These are phyloP conservation scores for Clavariopsis aquatica DNA, from an alignment of 495 filamentous ascomycete genomes.

Conservation along the genomic window DNA sequence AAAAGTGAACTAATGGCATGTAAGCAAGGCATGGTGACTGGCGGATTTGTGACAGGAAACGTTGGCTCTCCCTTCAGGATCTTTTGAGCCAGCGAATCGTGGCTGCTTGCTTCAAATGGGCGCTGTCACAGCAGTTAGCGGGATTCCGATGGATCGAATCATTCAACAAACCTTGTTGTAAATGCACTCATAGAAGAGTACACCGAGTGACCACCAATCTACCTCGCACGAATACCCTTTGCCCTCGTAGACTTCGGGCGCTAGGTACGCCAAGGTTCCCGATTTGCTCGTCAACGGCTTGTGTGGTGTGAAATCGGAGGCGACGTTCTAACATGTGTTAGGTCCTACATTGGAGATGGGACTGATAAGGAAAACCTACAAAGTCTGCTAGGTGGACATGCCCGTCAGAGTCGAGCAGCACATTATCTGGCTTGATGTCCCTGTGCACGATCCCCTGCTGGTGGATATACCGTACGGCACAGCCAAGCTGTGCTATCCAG, in stretches of 20 bases:
- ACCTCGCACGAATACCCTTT: conserved; percentile 82
- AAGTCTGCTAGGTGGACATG: conserved; percentile 98
- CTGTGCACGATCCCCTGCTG: conserved; percentile 90
- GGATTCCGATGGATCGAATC: neutral
- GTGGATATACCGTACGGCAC: conserved; percentile 90
- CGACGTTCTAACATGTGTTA: conserved; percentile 74
- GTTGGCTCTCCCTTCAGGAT: conserved; percentile 82
- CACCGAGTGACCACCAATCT: conserved; percentile 98
- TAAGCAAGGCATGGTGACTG: conserved; percentile 80
- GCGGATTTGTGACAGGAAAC: conserved; percentile 85
- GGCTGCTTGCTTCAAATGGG: conserved; percentile 86
- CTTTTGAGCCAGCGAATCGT: conserved; percentile 73
- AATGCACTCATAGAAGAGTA: conserved; percentile 97
- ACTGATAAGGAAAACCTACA: conserved; percentile 52
- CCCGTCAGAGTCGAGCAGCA: conserved; percentile 87
- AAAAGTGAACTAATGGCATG: conserved; percentile 81
- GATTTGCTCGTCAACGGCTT: conserved; percentile 91
- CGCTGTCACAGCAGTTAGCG: conserved; percentile 53
- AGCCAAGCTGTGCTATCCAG: conserved; percentile 93
- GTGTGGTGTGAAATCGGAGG: conserved; percentile 84
- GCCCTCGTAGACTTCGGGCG: conserved; percentile 91
- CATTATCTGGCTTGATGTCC: conserved; percentile 97
- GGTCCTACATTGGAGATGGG: conserved; percentile 25
- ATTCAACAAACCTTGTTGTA: conserved; percentile 81
- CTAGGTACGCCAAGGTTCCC: conserved; percentile 91